Conservation (phyloP, 495 filamentous ascomycete genomes). For the Filosporella fistucella region DNA sequence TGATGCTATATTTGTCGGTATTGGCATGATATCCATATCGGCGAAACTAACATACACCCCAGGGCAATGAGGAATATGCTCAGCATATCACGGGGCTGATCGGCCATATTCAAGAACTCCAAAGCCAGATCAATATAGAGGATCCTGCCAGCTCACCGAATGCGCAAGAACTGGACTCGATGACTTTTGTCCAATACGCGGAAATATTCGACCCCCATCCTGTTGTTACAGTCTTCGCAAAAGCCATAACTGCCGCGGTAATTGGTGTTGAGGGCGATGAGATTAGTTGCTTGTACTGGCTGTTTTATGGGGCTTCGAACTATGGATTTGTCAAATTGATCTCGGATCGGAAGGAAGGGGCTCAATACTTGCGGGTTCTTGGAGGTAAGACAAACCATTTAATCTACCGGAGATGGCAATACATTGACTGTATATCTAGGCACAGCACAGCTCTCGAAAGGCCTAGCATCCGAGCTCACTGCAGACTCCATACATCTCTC, state of each 20-base stretch:
- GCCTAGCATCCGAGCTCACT: conserved; percentile 20
- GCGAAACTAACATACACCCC: no score
- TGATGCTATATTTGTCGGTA: no score
- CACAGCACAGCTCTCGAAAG: conserved; percentile 26
- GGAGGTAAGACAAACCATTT: not conserved
- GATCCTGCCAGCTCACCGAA: not conserved
- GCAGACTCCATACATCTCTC: conserved; percentile 19
- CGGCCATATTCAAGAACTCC: no score
- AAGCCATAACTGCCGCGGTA: conserved; percentile 28
- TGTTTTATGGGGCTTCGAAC: conserved; percentile 41
- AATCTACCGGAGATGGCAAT: no score
- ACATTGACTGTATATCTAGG: conserved; percentile 17
- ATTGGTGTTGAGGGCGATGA: conserved; percentile 35
- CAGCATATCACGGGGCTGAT: no score
- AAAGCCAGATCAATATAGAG: no score
- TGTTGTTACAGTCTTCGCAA: not conserved
- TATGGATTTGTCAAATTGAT: conserved; percentile 24
- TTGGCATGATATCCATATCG: no score
- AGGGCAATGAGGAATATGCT: no score
- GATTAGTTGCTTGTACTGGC: conserved; percentile 38
- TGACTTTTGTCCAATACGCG: not conserved
- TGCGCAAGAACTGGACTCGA: not conserved
- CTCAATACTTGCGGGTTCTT: conserved; percentile 31
- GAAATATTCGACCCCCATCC: not conserved
- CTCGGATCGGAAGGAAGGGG: conserved; percentile 35